Evolutionary conservation across 2,329 filamentous ascomycete genomes (phyloP).

Genomic region (Herpotrichia juniperi): DNA sequence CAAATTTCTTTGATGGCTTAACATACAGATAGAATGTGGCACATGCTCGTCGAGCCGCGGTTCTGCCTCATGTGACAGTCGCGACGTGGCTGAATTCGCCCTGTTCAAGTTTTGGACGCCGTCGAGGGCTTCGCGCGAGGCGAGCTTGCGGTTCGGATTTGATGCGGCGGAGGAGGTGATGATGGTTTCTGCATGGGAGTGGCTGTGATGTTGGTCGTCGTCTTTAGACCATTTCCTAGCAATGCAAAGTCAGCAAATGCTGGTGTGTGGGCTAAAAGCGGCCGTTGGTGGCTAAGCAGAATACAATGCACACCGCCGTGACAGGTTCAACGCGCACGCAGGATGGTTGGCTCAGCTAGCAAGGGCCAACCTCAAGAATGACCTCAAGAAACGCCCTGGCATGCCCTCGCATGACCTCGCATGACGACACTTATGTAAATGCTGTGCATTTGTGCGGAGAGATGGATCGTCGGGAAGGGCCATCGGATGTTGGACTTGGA

Average conservation of each 20-base stretch:
- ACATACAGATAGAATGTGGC: conserved; percentile 69
- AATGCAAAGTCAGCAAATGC: conserved; percentile 25
- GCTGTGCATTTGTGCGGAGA: conserved; percentile 1
- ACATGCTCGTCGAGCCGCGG: conserved; percentile 62
- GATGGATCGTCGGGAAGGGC: conserved; percentile 16
- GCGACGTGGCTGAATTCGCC: conserved; percentile 27
- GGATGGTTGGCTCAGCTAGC: conserved; percentile 21
- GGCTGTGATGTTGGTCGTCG: conserved; percentile 40
- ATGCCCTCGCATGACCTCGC: not conserved
- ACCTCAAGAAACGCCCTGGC: conserved; percentile 1
- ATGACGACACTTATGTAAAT: conserved; percentile 27
- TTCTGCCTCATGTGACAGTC: conserved; percentile 53
- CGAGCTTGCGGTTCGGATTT: conserved; percentile 44
- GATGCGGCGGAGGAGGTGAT: conserved; percentile 15
- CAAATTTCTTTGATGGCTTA: not conserved
- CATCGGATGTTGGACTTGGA: conserved; percentile 29
- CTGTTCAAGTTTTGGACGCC: conserved; percentile 34
- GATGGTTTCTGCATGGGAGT: conserved; percentile 3
- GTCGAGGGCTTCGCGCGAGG: conserved; percentile 46
- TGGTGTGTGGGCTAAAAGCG: not conserved
- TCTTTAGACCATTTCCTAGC: conserved; percentile 52
- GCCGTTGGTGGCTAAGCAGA: not conserved
- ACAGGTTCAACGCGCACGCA: conserved; percentile 22
- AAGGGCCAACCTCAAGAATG: conserved; percentile 15
- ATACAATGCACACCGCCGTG: conserved; percentile 8